Percentiles rank a stretch among this genome's conserved stretches.
Conservation (phyloP, 805 yeast genomes). For the Ogataea kodamae region DNA sequence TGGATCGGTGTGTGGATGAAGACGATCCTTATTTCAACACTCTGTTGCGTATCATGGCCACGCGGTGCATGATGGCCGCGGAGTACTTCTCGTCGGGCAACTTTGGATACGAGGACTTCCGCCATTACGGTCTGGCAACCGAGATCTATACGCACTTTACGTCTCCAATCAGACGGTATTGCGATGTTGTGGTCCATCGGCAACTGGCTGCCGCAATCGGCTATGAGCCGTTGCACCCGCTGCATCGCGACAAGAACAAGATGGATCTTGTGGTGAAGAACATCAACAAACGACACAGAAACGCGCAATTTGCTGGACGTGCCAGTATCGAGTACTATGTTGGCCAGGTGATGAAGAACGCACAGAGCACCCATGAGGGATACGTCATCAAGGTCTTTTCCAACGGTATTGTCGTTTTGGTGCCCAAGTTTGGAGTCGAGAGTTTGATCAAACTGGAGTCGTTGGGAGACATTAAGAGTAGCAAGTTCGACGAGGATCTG, state of each 20-base stretch:
- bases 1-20: slow-evolving; percentile 82
- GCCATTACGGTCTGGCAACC: slow-evolving; percentile 95
- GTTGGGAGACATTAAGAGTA: slow-evolving; percentile 60
- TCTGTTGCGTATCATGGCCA: slow-evolving; percentile 90
- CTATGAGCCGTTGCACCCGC: slow-evolving; percentile 76
- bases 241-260: slow-evolving; percentile 83
- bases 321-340: slow-evolving; percentile 97
- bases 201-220: slow-evolving; percentile 98
- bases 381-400: slow-evolving; percentile 88
- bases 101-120: slow-evolving; percentile 84
- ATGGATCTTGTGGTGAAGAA: slow-evolving; percentile 87
- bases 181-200: slow-evolving; percentile 96
- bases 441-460: slow-evolving; percentile 82
- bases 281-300: slow-evolving; percentile 90
- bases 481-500: slow-evolving; percentile 71
- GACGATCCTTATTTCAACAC: slow-evolving; percentile 91
- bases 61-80: slow-evolving; percentile 99
- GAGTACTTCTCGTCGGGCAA: slow-evolving; percentile 93
- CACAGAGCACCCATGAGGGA: slow-evolving; percentile 79
- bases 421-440: slow-evolving; percentile 95
- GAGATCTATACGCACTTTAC: slow-evolving; percentile 98
- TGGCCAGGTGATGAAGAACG: slow-evolving; percentile 92
- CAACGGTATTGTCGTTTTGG: slow-evolving; percentile 91
- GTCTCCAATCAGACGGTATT: slow-evolving; percentile 95
- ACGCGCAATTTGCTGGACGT: slow-evolving; percentile 98